Percentiles rank a stretch among this genome's conserved stretches.
Evolutionary conservation across 179 eudicot genomes (phyloP).

Genomic region (Beta macrorhiza): DNA sequence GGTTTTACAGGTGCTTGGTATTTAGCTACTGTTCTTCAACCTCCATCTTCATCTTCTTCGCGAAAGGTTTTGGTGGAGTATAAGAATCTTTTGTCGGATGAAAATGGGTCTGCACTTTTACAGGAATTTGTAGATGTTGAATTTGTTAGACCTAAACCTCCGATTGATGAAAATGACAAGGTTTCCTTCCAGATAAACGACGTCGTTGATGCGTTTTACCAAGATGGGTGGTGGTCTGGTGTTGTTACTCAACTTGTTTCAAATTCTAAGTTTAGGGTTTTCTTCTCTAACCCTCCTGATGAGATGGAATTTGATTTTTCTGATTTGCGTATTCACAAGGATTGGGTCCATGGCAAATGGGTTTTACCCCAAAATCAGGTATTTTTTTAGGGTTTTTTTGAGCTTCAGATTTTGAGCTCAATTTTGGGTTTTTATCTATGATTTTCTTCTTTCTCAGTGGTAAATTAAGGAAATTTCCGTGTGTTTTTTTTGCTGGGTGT

Average conservation of each 20-base stretch:
- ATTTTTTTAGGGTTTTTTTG: neutral
- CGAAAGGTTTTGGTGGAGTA: conserved; percentile 45
- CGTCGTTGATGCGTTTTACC: conserved; percentile 56
- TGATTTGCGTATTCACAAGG: conserved; percentile 44
- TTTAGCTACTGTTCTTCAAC: conserved; percentile 41
- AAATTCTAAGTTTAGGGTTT: conserved; percentile 23
- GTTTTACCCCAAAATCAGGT: conserved; percentile 49
- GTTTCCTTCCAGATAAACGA: conserved; percentile 38
- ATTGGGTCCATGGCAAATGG: conserved; percentile 62
- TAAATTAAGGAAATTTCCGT: conserved; percentile 1
- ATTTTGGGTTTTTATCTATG: neutral
- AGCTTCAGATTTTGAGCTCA: neutral
- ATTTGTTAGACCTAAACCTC: conserved; percentile 45
- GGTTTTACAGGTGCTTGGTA: conserved; percentile 52
- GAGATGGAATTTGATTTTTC: conserved; percentile 35
- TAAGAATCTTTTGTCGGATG: conserved; percentile 36
- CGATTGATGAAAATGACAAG: conserved; percentile 4
- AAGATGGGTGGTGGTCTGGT: conserved; percentile 75
- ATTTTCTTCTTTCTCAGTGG: neutral
- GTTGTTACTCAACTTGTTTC: conserved; percentile 38
- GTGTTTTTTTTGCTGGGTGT: neutral
- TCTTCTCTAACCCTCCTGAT: conserved; percentile 47
- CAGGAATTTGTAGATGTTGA: conserved; percentile 37
- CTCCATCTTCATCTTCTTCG: neutral
- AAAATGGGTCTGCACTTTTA: conserved; percentile 32